Conservation (phyloP, 2,329 filamentous ascomycete species). For the Pestalotiopsis sp. region DNA sequence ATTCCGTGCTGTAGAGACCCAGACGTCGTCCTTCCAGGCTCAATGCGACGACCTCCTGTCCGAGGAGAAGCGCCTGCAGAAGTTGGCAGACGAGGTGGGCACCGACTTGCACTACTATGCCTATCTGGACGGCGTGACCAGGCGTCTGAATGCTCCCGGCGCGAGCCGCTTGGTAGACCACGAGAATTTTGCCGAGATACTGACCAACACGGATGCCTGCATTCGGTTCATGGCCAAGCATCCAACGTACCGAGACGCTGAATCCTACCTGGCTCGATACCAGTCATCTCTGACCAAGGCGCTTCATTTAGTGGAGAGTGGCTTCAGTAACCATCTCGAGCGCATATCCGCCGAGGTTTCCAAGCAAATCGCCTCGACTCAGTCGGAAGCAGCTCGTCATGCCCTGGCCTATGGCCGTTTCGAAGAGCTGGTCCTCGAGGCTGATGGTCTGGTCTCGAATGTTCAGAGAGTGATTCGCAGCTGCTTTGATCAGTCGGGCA, state of each 20-base stretch:
- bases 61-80: conserved; percentile 79
- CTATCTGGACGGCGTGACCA: conserved; percentile 88
- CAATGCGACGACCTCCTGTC: conserved; percentile 87
- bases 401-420: conserved; percentile 64
- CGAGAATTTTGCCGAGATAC: conserved; percentile 84
- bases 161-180: conserved; percentile 84
- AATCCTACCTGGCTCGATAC: conserved; percentile 86
- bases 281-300: conserved; percentile 75
- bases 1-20: conserved; percentile 83
- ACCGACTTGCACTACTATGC: conserved; percentile 94
- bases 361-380: conserved; percentile 55
- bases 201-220: conserved; percentile 85
- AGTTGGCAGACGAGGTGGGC: conserved; percentile 81
- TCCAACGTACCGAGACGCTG: conserved; percentile 82
- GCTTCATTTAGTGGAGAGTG: conserved; percentile 63
- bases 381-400: conserved; percentile 62
- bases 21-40: conserved; percentile 90
- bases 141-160: conserved; percentile 88
- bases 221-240: conserved; percentile 90
- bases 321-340: conserved; percentile 55
- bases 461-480: conserved; percentile 54
- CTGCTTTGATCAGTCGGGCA: conserved; percentile 56
- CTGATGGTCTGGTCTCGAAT: conserved; percentile 59
- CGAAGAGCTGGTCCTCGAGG: conserved; percentile 59
- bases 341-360: conserved; percentile 58